phyloP scores from a whole-genome alignment of 164 flowering plant genomes.

The Kalanchoe fedtschenkoi region DNA sequence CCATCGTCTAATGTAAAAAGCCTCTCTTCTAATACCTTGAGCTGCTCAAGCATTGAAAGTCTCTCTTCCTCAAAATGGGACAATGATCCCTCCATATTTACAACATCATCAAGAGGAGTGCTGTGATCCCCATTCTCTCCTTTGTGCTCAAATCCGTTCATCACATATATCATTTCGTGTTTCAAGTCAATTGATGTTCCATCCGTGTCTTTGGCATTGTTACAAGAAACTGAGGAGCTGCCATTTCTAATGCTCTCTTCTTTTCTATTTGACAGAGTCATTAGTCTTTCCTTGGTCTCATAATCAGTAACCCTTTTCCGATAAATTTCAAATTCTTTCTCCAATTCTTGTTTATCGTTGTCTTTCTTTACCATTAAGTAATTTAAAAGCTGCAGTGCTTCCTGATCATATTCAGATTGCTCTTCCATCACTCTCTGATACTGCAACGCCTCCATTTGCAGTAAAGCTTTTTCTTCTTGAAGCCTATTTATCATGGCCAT shows the following conservation, averaged over 20 bases:
- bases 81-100: conserved; percentile 38
- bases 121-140: conserved; percentile 30
- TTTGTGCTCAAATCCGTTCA: conserved; percentile 17
- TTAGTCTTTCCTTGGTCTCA: conserved; percentile 44
- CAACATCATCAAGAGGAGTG: conserved; percentile 47
- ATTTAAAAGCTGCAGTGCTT: conserved; percentile 75
- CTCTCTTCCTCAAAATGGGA: conserved; percentile 78
- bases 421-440: conserved; percentile 99
- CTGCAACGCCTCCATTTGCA: conserved; percentile 93
- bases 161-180: conserved; percentile 13
- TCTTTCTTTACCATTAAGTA: conserved; percentile 84
- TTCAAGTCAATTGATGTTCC: conserved; percentile 30
- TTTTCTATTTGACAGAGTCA: conserved; percentile 28
- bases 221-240: conserved; percentile 45
- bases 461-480: conserved; percentile 86
- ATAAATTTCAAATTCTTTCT: conserved; percentile 48
- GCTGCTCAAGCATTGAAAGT: conserved; percentile 65
- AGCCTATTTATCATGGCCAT: conserved; percentile 97
- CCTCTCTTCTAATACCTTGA: conserved; percentile 77
- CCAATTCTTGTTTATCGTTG: conserved; percentile 68
- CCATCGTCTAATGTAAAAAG: conserved; percentile 55
- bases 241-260: conserved; percentile 26
- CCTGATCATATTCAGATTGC: conserved; percentile 87
- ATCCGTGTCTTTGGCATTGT: conserved; percentile 56
- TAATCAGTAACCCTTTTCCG: conserved; percentile 42